Conservation (phyloP, 1,284 basidiomycete species). For the Vanrija pseudolonga region DNA sequence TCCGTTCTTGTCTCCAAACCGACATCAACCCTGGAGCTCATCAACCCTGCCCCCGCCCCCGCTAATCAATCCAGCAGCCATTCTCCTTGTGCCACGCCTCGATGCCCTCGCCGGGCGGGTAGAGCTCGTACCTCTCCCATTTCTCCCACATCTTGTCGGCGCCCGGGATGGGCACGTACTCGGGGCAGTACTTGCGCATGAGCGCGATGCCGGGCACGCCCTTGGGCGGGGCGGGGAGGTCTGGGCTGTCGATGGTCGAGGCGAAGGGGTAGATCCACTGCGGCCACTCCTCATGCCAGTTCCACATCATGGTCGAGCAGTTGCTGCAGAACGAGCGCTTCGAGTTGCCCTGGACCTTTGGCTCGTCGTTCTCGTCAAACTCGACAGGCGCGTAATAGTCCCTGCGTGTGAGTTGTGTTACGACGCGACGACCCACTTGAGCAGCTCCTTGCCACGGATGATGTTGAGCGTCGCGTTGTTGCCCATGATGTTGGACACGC, state of each 20-base stretch:
- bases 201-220: conserved; percentile 27
- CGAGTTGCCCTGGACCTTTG: conserved; percentile 26
- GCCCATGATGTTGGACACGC: conserved; percentile 48
- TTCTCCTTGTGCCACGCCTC: conserved; percentile 44
- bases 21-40: too few relatives aligned
- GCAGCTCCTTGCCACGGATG: conserved; percentile 40
- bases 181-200: conserved; percentile 38
- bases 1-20: too few relatives aligned
- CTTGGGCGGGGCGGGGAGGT: conserved; percentile 37
- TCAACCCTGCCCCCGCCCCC: too few relatives aligned
- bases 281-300: conserved; percentile 43
- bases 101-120: conserved; percentile 39
- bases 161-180: conserved; percentile 37
- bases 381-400: conserved; percentile 35
- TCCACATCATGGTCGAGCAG: conserved; percentile 48
- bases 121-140: conserved; percentile 28
- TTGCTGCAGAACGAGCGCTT: conserved; percentile 42
- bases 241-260: conserved; percentile 39
- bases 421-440: conserved; percentile 32
- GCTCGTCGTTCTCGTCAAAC: conserved; percentile 41
- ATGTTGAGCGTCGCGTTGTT: conserved; percentile 44
- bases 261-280: conserved; percentile 50
- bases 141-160: conserved; percentile 16
- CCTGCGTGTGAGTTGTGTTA: conserved; percentile 14
- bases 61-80: conserved; percentile 38